Base-by-base conservation (phyloP, 192 early-diverging fungal genomes). In the Paraglomus occultum region DNA sequence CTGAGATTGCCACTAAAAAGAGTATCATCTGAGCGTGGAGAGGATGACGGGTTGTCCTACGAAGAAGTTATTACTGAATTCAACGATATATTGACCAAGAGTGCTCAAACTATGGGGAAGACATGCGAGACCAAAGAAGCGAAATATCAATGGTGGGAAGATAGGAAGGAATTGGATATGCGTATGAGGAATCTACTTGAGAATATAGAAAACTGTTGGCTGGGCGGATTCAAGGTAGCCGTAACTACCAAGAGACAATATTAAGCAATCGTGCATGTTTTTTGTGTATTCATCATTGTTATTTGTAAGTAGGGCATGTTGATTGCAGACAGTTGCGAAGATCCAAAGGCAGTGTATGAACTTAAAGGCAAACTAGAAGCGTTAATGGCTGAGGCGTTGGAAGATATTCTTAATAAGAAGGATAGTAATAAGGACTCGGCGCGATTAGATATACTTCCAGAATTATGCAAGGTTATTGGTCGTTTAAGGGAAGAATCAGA, bases 101-200 rank as follows among this genome's bases (percentile, higher is more conserved):
- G 89, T 50, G 88, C 92, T 55, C 69, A 80, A n/a, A 89, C 91
- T 0, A 88, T 91, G 61, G 80, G 83, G 8, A 75, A 74, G 46
- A 68, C 57, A 38, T 83, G 78, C 64, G 51, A 69, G 38, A 85
- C 82, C 0, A 84, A 81, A 11, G 76, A 83, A 6, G 89, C 94
- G 47, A 92, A 92, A 61, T 73, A 79, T 8, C 64, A 78, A 22
- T 99, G 97, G 97, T 97, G 94, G 94, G 83, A 79, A 49, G 76
- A 70, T 7, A 81, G 97, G 20, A 78, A 84, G n/a, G 63, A 65
- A 22, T 70, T 98, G 15, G 94, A 99, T 75, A 70, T 72, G 3
- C 82, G 84, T 23, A 64, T 99, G 46, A 81, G 86, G 51, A 65
- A 62, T 6, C 62, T 95, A 43, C 71, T 98, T 22, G 69, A 48